Base-by-base conservation (phyloP, 1,139 yeast species). In the Waltiozyma sp. region DNA sequence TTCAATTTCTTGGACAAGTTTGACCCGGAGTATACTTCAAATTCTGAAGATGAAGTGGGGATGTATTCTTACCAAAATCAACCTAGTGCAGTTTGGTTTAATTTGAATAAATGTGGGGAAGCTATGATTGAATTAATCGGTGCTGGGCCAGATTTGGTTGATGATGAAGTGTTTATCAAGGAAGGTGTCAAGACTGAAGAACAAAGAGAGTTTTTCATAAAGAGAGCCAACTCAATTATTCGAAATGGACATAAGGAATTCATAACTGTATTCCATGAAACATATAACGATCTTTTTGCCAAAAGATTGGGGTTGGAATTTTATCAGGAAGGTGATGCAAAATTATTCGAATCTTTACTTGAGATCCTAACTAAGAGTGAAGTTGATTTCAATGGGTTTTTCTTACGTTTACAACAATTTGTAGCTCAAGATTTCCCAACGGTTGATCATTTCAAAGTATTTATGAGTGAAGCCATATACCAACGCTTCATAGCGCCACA, bases 41-140 rank as follows among this genome's bases (percentile, higher is more conserved):
- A 91, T 57, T 89, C 88, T 43, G 96, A 88, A 58, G 98, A 91
- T 59, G 75, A 73, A 40, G 67, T 69, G 43, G 61, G 66, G 24
- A 68, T 96, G 40, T 91, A 91, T 59, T 77, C 88, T 10, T 89
- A 83, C 61, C 72, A 73, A 31, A 86, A 85, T 55, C 83, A 87
- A 14, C 96, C 97, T 0, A 73, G 82, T 13, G 77, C 91, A 0
- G 78, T 91, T 41, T 88, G 96, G 95, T 91, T 96, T 95, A 91
- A 89, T 59, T 67, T 91, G 58, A 77, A 87, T 1, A 74, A 93
- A 49, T 66, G 89, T 21, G 96, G 94, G 2, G 96, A 91, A 58
- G 78, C 83, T 46, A 59, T 89, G 51, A 91, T 88, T 0, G 89
- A 85, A 56, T 68, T 89, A 18, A 66, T 89, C 24, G 96, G 95